These are phyloP conservation scores for Venturia oleaginea DNA, from an alignment of 2,329 filamentous ascomycete species.

Conservation along the genomic window DNA sequence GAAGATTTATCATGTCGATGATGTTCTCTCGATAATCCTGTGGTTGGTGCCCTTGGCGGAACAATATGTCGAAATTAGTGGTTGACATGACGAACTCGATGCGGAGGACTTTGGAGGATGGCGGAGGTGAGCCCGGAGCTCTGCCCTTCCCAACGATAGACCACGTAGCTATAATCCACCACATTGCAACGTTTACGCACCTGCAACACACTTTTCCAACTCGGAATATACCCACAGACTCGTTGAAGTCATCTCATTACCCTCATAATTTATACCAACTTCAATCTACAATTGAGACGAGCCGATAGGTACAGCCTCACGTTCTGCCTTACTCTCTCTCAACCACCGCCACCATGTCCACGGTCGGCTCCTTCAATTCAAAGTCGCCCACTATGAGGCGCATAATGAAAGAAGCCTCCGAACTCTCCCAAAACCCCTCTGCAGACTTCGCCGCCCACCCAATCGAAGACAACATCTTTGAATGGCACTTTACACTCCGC, in stretches of 20 bases:
- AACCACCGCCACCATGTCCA: conserved; percentile 1
- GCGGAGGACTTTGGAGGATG: too few relatives aligned
- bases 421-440: conserved; percentile 71
- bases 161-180: background rate
- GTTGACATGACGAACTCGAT: background rate
- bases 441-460: conserved; percentile 79
- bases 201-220: background rate
- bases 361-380: conserved; percentile 6
- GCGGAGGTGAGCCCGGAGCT: background rate
- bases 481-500: conserved; percentile 98
- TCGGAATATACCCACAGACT: too few relatives aligned
- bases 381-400: conserved; percentile 63
- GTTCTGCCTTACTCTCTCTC: background rate
- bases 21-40: background rate
- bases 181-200: background rate
- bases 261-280: background rate
- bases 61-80: background rate
- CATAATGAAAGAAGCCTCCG: conserved; percentile 84
- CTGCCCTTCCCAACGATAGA: background rate
- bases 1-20: background rate
- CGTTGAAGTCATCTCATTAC: background rate
- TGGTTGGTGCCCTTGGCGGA: background rate
- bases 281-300: background rate
- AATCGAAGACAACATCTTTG: conserved; percentile 82
- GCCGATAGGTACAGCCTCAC: background rate